Base-by-base conservation (phyloP, 2,329 filamentous ascomycete species). In the Periglandula ipomoeae region DNA sequence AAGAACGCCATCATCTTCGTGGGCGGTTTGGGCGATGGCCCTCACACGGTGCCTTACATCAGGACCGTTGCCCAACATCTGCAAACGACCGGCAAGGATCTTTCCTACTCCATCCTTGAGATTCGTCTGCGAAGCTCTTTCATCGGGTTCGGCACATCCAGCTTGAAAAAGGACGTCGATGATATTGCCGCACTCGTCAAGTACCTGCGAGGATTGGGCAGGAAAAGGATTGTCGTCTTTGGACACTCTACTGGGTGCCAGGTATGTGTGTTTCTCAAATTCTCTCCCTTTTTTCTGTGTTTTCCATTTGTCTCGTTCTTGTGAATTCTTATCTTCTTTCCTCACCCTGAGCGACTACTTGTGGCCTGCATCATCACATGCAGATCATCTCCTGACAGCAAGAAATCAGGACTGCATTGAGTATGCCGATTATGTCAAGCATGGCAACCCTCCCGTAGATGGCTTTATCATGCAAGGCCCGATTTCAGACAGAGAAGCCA, bases 401-500 rank as follows among this genome's bases (percentile, higher is more conserved):
- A 41, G 13, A 6, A 24, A 34, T 23, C 20, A 81, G 75, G 78
- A 81, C 56, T 78, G 73, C 52, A 74, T 80, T 63, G 74, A 75
- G 54, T 81, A 81, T 49, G 68, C 68, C 19, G 63, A 71, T 47
- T 69, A 69, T 22, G 60, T 61, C 44, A 70, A 70, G 53, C 58
- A 71, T 32, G 58, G 59, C 5, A 65, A 66, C 37, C 67, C 77
- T 11, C 76, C 79, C 0, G 68, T 95, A 2, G 80, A 93, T 51
- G 89, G 85, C 32, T 82, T 82, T 44, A 84, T 95, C 40, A 68
- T 95, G 48, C 89, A 95, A 63, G 88, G 84, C 0, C 82, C 87
- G 0, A 82, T 90, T 3, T 87, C 81, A 1, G 89, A 95, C 63
- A 75, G 88, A 26, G 84, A 94, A 61, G 78, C 75, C 0, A 59